These are phyloP conservation scores for Bathelium albidoporum DNA, from an alignment of 495 filamentous ascomycete genomes.

Conservation along the genomic window DNA sequence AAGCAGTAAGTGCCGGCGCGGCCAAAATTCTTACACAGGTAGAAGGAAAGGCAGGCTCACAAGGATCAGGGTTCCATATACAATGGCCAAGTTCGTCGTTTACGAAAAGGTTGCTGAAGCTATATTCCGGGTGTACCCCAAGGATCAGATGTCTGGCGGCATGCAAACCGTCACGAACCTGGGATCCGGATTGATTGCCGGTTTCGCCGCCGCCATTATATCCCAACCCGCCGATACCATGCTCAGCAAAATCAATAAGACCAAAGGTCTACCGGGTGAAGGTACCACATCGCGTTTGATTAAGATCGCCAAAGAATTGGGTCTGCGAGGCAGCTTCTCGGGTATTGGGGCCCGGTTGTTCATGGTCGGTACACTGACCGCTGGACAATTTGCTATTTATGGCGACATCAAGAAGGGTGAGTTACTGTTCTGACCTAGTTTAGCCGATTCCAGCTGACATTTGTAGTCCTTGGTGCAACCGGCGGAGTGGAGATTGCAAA, in stretches of 20 bases:
- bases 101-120: slow-evolving; percentile 92
- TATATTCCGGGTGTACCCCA: slow-evolving; percentile 64
- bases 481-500: slow-evolving; percentile 70
- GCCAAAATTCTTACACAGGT: too few relatives aligned
- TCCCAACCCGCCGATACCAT: slow-evolving; percentile 99
- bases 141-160: slow-evolving; percentile 59
- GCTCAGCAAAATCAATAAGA: slow-evolving; percentile 99
- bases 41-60: background rate
- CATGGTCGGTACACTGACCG: slow-evolving; percentile 73
- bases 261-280: slow-evolving; percentile 89
- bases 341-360: slow-evolving; percentile 93
- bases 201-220: slow-evolving; percentile 93
- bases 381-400: slow-evolving; percentile 96
- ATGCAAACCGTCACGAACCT: slow-evolving; percentile 86
- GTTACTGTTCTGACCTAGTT: slow-evolving; percentile 2
- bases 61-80: slow-evolving; percentile 77
- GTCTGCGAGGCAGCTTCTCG: slow-evolving; percentile 73
- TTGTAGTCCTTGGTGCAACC: slow-evolving; percentile 49
- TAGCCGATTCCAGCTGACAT: slow-evolving; percentile 31
- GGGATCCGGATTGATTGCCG: slow-evolving; percentile 87
- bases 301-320: slow-evolving; percentile 95
- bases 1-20: slow-evolving; percentile 61
- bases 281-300: slow-evolving; percentile 80
- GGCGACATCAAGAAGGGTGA: slow-evolving; percentile 54
- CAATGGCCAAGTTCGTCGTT: slow-evolving; percentile 99